These are phyloP conservation scores for Laguncularia racemosa DNA, from an alignment of 345 rosid genomes.

Conservation along the genomic window DNA sequence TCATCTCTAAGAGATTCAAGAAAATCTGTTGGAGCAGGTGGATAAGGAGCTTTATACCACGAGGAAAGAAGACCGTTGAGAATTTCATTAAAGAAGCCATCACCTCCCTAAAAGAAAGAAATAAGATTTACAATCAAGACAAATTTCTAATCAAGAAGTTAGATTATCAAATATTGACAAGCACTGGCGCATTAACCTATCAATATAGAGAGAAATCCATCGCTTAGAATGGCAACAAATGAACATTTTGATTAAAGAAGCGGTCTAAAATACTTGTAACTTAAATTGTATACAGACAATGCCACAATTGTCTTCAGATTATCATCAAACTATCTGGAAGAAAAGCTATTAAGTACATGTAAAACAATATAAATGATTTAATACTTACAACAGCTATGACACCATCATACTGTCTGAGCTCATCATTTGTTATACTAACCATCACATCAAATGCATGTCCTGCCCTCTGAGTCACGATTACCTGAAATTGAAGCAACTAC, in stretches of 20 bases:
- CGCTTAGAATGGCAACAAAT: too few species aligned
- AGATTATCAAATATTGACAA: too few species aligned
- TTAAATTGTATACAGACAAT: too few species aligned
- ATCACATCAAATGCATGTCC: constrained; percentile 84
- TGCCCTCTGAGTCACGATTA: constrained; percentile 71
- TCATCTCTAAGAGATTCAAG: constrained; percentile 28
- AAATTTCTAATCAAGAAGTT: neutral
- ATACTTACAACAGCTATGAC: constrained; percentile 74
- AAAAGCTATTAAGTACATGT: neutral
- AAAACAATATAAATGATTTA: neutral
- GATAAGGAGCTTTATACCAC: constrained; percentile 72
- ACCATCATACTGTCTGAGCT: constrained; percentile 70
- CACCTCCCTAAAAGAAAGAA: constrained; percentile 68
- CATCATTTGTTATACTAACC: constrained; percentile 46
- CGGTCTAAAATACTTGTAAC: too few species aligned
- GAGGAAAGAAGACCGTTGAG: constrained; percentile 80
- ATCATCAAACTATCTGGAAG: neutral
- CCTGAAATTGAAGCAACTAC: constrained; percentile 33
- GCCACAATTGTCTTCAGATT: too few species aligned
- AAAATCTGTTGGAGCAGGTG: constrained; percentile 66
- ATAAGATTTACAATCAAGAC: constrained; percentile 8
- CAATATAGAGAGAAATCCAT: too few species aligned
- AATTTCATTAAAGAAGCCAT: constrained; percentile 92
- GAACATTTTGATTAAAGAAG: too few species aligned
- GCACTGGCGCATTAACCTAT: too few species aligned